Base-by-base conservation (phyloP, 352 stramenopile species). In the Globisporangium ultimum region DNA sequence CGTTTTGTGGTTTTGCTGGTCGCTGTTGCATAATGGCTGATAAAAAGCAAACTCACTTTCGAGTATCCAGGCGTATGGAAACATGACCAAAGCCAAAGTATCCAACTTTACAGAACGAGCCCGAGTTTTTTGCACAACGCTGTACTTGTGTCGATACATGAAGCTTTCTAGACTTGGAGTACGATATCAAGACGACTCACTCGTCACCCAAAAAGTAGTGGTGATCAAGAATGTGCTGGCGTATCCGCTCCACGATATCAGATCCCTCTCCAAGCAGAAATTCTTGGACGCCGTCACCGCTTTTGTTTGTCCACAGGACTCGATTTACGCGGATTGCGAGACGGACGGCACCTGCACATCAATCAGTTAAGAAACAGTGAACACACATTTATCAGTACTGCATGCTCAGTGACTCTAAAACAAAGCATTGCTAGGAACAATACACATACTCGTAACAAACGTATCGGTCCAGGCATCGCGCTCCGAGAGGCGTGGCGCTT, bases 401-500 rank as follows among this genome's bases (percentile, higher is more conserved):
- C 12, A 21, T 3, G 15, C 6, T 15, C 21, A 41, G 18, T 15
- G 50, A 36, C 4, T 36, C 28, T 36, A 10, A 5, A 36, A 10
- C 5, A 10, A 36, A 36, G 7, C 28, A 36, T 8, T 10, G 24
- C 24, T 5, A 32, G 24, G 24, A 10, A 36, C 28, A 17, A 18
- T 55, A 48, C 12, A 68, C 70, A 48, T 70, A 89, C 84, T 94
- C 20, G 84, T 92, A 36, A 90, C 66, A 49, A 94, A 94, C 0
- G 84, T 82, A 3, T 71, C 82, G 13, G 85, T 58, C 84, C 84
- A 94, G 4, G 34, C 60, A 0, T 54, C 48, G n/a, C 69, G 55
- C 43, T 92, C 77, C 11, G 75, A 80, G 13, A 89, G 60, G 9
- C 71, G 72, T 3, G 84, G 82, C 1, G 80, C 58, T 41, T 83